Percentiles rank a stretch among this genome's conserved stretches.
These are phyloP conservation scores for Coleophoma crateriformis DNA, from an alignment of 2,329 filamentous ascomycete genomes.

Conservation along the genomic window DNA sequence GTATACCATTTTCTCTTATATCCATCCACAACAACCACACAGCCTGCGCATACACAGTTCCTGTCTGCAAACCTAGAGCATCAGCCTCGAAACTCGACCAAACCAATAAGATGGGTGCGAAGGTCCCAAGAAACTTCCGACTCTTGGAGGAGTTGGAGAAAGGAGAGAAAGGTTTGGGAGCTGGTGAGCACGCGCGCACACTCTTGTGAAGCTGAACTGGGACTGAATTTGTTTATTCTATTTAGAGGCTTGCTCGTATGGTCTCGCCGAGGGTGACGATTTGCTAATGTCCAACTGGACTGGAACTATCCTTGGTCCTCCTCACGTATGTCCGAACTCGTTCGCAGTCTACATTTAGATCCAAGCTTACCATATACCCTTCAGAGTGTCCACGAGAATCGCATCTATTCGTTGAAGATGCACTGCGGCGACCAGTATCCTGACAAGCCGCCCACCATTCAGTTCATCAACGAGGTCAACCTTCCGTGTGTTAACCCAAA, in stretches of 20 bases:
- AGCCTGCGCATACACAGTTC: too few relatives aligned
- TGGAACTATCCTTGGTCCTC: slow-evolving; percentile 92
- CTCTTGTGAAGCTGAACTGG: background rate
- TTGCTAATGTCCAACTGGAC: slow-evolving; percentile 98
- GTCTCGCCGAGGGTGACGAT: slow-evolving; percentile 89
- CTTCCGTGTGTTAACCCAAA: slow-evolving; percentile 84
- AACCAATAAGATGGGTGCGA: slow-evolving; percentile 40
- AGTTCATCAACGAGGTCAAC: slow-evolving; percentile 93
- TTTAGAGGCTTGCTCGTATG: slow-evolving; percentile 92
- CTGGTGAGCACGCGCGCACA: slow-evolving; percentile 49
- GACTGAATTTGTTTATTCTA: slow-evolving; percentile 13
- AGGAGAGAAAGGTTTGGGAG: slow-evolving; percentile 94
- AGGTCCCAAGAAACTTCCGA: slow-evolving; percentile 93
- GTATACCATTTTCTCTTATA: too few relatives aligned
- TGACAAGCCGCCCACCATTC: slow-evolving; percentile 79
- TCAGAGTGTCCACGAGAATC: slow-evolving; percentile 93
- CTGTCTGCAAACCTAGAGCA: too few relatives aligned
- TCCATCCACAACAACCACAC: too few relatives aligned
- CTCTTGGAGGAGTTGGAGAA: slow-evolving; percentile 97
- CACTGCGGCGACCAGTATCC: slow-evolving; percentile 89
- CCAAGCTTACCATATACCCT: background rate
- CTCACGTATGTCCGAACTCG: slow-evolving; percentile 63
- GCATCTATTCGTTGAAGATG: slow-evolving; percentile 97
- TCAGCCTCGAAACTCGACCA: too few relatives aligned
- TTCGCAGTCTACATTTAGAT: background rate